Evolutionary conservation across 495 filamentous ascomycete genomes (phyloP).

Genomic region (Penicillium roqueforti): DNA sequence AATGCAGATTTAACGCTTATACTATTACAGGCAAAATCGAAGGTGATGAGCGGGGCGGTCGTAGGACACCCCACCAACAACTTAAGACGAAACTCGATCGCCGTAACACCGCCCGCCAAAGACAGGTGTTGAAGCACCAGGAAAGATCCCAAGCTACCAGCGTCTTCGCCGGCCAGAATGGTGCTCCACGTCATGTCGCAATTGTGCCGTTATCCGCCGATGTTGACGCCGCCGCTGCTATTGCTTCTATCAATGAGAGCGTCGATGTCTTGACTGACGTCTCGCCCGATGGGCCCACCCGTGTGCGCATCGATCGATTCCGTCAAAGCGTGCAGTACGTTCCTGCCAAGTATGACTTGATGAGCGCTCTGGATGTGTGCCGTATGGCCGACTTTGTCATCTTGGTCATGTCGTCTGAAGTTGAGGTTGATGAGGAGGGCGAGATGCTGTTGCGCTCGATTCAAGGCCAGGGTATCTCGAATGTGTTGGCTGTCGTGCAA

Average conservation of each 20-base stretch:
- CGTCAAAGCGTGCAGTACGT: conserved; percentile 89
- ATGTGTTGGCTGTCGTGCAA: conserved; percentile 74
- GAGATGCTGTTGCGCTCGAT: conserved; percentile 79
- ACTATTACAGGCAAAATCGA: conserved; percentile 56
- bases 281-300: conserved; percentile 51
- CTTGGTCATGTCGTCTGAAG: conserved; percentile 71
- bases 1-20: conserved; percentile 44
- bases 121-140: conserved; percentile 71
- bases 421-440: conserved; percentile 78
- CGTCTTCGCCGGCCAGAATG: conserved; percentile 78
- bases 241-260: conserved; percentile 67
- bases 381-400: conserved; percentile 85
- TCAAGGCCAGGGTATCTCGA: conserved; percentile 91
- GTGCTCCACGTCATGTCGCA: conserved; percentile 86
- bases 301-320: conserved; percentile 77
- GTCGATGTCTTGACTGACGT: conserved; percentile 72
- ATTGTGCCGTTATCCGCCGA: conserved; percentile 78
- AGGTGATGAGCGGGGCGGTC: conserved; percentile 51
- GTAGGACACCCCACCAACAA: conserved; percentile 91
- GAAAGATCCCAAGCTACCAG: conserved; percentile 70
- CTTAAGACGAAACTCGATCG: conserved; percentile 96
- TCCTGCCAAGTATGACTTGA: conserved; percentile 63
- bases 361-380: conserved; percentile 77
- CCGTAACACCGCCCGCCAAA: conserved; percentile 87
- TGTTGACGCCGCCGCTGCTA: conserved; percentile 60